Evolutionary conservation across 2,329 filamentous ascomycete genomes (phyloP).

Genomic region (Colletotrichum caudatum): DNA sequence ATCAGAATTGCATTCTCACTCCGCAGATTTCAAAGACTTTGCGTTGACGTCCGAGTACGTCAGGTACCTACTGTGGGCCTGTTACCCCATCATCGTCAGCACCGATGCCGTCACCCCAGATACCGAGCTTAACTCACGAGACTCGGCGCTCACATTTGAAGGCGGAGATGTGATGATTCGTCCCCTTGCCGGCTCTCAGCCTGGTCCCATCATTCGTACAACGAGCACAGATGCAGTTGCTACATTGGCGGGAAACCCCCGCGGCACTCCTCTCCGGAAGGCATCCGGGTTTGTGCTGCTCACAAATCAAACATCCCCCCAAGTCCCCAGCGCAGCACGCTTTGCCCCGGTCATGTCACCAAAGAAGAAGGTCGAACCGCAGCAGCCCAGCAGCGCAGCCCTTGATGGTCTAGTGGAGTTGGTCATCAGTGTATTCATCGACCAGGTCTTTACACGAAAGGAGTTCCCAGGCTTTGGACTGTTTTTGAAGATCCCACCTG

Average conservation of each 20-base stretch:
- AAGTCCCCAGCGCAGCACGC: conserved; percentile 69
- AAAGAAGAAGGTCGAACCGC: conserved; percentile 62
- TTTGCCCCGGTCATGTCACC: conserved; percentile 73
- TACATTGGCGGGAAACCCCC: conserved; percentile 60
- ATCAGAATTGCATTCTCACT: conserved; percentile 81
- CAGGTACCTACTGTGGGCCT: conserved; percentile 79
- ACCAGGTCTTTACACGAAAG: conserved; percentile 86
- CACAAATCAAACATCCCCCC: conserved; percentile 73
- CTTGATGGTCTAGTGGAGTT: conserved; percentile 83
- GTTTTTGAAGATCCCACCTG: conserved; percentile 88
- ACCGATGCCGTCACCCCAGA: conserved; percentile 86
- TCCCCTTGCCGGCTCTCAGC: conserved; percentile 73
- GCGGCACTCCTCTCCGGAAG: conserved; percentile 76
- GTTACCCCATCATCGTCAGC: conserved; percentile 91
- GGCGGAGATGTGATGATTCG: conserved; percentile 87
- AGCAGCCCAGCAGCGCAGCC: conserved; percentile 74
- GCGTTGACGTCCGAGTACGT: conserved; percentile 83
- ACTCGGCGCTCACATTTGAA: conserved; percentile 85
- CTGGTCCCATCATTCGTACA: conserved; percentile 80
- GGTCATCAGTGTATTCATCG: conserved; percentile 82
- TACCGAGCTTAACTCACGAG: conserved; percentile 86
- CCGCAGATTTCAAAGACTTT: conserved; percentile 84
- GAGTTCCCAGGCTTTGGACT: conserved; percentile 91
- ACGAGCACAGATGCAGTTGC: conserved; percentile 66
- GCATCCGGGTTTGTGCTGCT: conserved; percentile 94